Conservation (phyloP, 1,284 basidiomycete species). For the Rhodotorula sp. region DNA sequence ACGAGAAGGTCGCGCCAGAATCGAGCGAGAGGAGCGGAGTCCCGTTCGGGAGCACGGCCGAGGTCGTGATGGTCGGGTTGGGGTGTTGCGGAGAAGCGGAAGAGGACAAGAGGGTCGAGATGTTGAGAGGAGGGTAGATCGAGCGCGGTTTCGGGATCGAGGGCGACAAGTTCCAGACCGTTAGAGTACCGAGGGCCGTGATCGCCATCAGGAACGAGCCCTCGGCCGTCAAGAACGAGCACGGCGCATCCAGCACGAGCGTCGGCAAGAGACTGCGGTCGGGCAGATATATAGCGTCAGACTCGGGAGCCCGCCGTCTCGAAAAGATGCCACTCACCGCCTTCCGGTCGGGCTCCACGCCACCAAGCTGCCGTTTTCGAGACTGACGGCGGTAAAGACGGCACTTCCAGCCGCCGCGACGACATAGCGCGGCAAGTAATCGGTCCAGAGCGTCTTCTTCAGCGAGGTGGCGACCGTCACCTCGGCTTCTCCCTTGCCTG, state of each 20-base stretch:
- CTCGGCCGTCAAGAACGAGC: constrained; percentile 64
- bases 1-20: constrained; percentile 70
- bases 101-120: constrained; percentile 60
- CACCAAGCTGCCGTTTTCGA: constrained; percentile 70
- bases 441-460: constrained; percentile 72
- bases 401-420: constrained; percentile 64
- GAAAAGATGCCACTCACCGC: constrained; percentile 55
- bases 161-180: constrained; percentile 63
- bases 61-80: constrained; percentile 54
- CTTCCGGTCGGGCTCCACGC: constrained; percentile 77
- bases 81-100: constrained; percentile 54
- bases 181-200: constrained; percentile 66
- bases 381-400: constrained; percentile 69
- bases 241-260: constrained; percentile 68
- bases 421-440: constrained; percentile 72
- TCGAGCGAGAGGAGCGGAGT: constrained; percentile 71
- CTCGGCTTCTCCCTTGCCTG: constrained; percentile 61
- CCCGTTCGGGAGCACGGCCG: constrained; percentile 70
- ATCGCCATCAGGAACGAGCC: constrained; percentile 66
- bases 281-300: not conserved
- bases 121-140: constrained; percentile 63
- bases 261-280: constrained; percentile 65
- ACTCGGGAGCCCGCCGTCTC: not conserved
- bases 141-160: constrained; percentile 48
- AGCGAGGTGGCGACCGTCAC: constrained; percentile 61